Base-by-base conservation (phyloP, 305 asterid genomes). In the Fraxinus latifolia region DNA sequence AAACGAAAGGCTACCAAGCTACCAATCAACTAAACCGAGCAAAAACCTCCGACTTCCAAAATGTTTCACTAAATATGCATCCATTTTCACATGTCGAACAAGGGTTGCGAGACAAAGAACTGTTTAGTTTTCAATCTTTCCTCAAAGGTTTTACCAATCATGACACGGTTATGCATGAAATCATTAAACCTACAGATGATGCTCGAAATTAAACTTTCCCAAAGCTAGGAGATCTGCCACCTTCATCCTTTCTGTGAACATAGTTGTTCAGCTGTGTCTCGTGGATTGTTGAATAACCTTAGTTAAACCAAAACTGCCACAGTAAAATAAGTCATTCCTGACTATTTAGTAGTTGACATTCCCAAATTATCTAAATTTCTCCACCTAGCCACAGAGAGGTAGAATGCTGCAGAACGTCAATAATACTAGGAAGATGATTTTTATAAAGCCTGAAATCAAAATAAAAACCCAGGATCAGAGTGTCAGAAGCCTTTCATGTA, bases 401-500 rank as follows among this genome's bases (percentile, higher is more conserved):
- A 65, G 72, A 65, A 68, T 29, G 74, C 74, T 29, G 21, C 36
- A 68, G 74, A 68, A 68, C n/a, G 17, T 68, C 33, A 31, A 58
- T 17, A 37, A 36, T 72, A 19, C 42, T 31, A 72, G 17, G 31
- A 47, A 21, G 34, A 44, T 0, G 33, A 74, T 31, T 82, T 77
- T 65, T 80, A 77, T 53, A 84, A 80, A 77, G 53, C 76, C 36
- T n/a, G 7, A 47, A 25, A 14, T 68, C 81, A 68, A 34, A 81
- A 62, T 76, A 36, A 76, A 85, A 77, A 80, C 87, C 84, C 80
- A 76, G 77, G 50, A 70, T 47, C 81, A 82, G 44, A 73, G 77
- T 82, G 71, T 31, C 82, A 75, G 36, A 82, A 81, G 37, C 70
- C 68, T 79, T 79, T 80, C 81, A 84, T 87, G 75, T 84, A 88